These are phyloP conservation scores for Penicillium sp. DNA, from an alignment of 2,329 filamentous ascomycete species.

Conservation along the genomic window DNA sequence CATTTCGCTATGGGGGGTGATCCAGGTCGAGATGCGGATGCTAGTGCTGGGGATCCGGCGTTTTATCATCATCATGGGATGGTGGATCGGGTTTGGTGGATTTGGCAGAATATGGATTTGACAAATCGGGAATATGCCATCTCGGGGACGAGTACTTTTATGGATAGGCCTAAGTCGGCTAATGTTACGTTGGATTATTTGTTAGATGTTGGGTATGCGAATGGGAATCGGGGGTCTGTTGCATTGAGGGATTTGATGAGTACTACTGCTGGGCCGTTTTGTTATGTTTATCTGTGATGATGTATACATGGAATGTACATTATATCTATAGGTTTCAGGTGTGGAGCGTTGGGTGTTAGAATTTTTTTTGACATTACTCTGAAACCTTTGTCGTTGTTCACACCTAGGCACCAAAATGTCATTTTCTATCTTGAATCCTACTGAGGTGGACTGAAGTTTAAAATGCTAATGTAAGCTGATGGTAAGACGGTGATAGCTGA, in stretches of 20 bases:
- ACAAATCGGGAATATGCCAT: slow-evolving; percentile 38
- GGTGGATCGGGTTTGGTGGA: slow-evolving; percentile 52
- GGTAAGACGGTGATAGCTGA: neutral
- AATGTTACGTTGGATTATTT: slow-evolving; percentile 49
- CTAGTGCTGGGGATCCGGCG: slow-evolving; percentile 48
- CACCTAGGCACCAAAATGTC: no score
- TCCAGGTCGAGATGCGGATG: slow-evolving; percentile 47
- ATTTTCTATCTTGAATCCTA: no score
- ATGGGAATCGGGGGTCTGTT: slow-evolving; percentile 26
- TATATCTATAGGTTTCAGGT: neutral
- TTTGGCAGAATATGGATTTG: slow-evolving; percentile 51
- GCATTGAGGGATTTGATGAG: slow-evolving; percentile 43
- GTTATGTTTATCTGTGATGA: slow-evolving; percentile 9
- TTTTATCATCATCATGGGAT: slow-evolving; percentile 53
- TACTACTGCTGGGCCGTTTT: slow-evolving; percentile 46
- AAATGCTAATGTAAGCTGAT: no score
- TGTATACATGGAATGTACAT: neutral
- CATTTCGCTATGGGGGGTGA: slow-evolving; percentile 51
- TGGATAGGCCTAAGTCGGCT: slow-evolving; percentile 44
- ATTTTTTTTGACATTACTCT: neutral
- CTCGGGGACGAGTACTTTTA: slow-evolving; percentile 47
- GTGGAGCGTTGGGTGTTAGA: no score
- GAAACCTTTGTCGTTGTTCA: no score
- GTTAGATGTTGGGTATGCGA: slow-evolving; percentile 41
- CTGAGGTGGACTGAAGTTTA: no score